These are phyloP conservation scores for Paecilomyces sp. DNA, from an alignment of 2,329 filamentous ascomycete genomes.

Conservation along the genomic window DNA sequence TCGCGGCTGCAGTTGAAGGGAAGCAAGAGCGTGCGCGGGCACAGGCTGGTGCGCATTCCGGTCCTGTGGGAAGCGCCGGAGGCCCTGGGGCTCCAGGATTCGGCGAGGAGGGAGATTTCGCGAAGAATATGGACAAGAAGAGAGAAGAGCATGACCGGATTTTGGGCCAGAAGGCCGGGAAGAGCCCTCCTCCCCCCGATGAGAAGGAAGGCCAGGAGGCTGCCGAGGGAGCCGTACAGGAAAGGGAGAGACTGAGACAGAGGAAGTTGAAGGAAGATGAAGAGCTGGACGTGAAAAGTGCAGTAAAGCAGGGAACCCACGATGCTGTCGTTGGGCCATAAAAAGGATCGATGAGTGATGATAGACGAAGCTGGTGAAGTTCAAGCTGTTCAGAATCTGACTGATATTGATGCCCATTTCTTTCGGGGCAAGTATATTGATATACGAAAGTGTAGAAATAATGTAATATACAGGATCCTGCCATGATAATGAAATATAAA, in stretches of 20 bases:
- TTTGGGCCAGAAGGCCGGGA: slow-evolving; percentile 18
- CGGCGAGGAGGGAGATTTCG: slow-evolving; percentile 24
- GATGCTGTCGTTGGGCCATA: slow-evolving; percentile 15
- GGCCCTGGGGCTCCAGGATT: slow-evolving; percentile 22
- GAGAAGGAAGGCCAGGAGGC: slow-evolving; percentile 1
- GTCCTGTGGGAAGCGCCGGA: slow-evolving; percentile 22
- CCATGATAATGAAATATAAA: neutral
- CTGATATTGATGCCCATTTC: neutral
- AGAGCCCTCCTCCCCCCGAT: slow-evolving; percentile 11
- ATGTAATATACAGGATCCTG: neutral
- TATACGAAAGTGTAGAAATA: neutral
- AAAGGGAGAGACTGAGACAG: slow-evolving; percentile 18
- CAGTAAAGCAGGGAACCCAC: slow-evolving; percentile 19
- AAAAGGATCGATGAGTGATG: neutral
- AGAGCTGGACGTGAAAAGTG: slow-evolving; percentile 19
- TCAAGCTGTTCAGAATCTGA: neutral
- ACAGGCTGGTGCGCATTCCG: slow-evolving; percentile 28
- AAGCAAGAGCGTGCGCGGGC: slow-evolving; percentile 17
- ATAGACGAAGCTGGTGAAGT: neutral
- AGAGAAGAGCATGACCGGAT: slow-evolving; percentile 24
- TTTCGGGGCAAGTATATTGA: neutral
- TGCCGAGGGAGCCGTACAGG: slow-evolving; percentile 10
- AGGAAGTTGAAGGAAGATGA: slow-evolving; percentile 19
- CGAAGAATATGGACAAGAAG: slow-evolving; percentile 27
- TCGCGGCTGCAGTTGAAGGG: slow-evolving; percentile 22